phyloP scores from a whole-genome alignment of 1,284 basidiomycete species.

The Leccinum pallidistipes region DNA sequence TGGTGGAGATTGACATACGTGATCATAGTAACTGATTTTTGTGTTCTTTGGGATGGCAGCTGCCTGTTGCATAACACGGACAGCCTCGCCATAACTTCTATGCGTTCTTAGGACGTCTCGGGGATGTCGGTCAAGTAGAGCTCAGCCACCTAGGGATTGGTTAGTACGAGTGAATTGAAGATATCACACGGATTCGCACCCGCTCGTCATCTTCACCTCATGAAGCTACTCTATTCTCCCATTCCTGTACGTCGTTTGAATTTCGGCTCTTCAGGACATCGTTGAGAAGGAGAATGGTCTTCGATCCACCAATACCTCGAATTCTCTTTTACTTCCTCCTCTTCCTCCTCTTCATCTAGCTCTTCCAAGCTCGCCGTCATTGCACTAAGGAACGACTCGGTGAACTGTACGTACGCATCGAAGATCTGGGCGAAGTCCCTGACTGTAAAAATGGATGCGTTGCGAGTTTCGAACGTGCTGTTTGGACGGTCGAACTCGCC shows the following conservation, averaged over 20 bases:
- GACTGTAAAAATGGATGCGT: constrained; percentile 86
- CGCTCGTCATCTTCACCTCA: constrained; percentile 94
- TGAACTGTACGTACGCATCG: constrained; percentile 95
- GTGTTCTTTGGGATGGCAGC: constrained; percentile 86
- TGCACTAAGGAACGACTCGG: constrained; percentile 87
- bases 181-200: constrained; percentile 39
- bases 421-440: constrained; percentile 99
- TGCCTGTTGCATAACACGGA: constrained; percentile 95
- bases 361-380: constrained; percentile 85
- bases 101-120: constrained; percentile 8
- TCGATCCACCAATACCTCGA: constrained; percentile 94
- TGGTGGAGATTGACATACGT: constrained; percentile 53
- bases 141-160: constrained; percentile 72
- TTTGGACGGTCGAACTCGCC: constrained; percentile 91
- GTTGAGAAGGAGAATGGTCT: constrained; percentile 92
- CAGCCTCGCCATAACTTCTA: constrained; percentile 95
- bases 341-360: constrained; percentile 71
- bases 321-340: constrained; percentile 77
- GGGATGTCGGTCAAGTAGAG: constrained; percentile 1
- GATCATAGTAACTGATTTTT: constrained; percentile 95
- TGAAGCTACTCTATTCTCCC: constrained; percentile 97
- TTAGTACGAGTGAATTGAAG: constrained; percentile 7
- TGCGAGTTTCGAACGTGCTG: constrained; percentile 86
- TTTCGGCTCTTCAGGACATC: constrained; percentile 94
- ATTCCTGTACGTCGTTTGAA: constrained; percentile 98